Evolutionary conservation across 2,329 filamentous ascomycete species (phyloP).

Genomic region (Fusarium solani-melongenae): DNA sequence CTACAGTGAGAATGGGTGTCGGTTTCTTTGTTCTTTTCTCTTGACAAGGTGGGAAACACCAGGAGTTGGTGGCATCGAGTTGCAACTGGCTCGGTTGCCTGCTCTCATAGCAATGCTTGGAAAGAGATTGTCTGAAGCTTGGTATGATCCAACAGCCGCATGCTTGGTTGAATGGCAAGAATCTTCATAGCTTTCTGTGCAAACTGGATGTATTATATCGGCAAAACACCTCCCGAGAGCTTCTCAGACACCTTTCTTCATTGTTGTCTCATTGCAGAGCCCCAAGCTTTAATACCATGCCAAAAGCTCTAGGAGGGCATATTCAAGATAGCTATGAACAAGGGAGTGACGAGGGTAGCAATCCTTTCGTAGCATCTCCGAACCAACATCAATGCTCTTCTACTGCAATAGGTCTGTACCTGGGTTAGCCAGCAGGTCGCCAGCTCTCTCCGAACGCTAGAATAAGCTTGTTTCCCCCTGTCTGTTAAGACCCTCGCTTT

Average conservation of each 20-base stretch:
- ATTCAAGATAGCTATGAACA: background rate
- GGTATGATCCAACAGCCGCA: no score
- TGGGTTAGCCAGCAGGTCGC: background rate
- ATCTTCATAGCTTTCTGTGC: background rate
- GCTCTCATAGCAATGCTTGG: background rate
- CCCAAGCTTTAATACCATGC: background rate
- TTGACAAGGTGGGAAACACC: background rate
- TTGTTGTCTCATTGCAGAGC: background rate
- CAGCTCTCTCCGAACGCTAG: background rate
- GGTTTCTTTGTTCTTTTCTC: constrained; percentile 13
- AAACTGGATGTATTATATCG: background rate
- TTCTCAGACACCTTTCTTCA: background rate
- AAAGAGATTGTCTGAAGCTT: background rate
- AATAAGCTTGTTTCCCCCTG: background rate
- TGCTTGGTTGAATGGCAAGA: background rate
- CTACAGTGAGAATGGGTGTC: background rate
- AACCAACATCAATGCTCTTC: background rate
- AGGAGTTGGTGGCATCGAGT: background rate
- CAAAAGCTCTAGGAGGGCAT: background rate
- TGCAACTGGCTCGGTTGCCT: background rate
- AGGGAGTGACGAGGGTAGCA: no score
- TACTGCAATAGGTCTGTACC: background rate
- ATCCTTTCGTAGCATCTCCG: background rate
- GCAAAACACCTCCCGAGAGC: background rate
- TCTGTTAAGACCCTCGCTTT: background rate